Evolutionary conservation across 1,139 yeast species (phyloP), one percentile per base, ranked within the genome.

Genomic region (Hemisphaericaspora xylofermentans): DNA sequence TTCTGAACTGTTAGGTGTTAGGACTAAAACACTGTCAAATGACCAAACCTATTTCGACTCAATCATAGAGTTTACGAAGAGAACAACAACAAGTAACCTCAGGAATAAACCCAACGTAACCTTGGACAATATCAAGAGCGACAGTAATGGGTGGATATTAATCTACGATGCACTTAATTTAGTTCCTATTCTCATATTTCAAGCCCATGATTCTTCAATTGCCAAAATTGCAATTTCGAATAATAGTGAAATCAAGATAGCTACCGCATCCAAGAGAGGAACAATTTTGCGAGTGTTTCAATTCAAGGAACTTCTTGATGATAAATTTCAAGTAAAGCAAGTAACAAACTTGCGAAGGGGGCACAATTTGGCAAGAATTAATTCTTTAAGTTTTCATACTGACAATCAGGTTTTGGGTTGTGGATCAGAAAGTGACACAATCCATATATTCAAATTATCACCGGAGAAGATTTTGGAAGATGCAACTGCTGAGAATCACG

Each of bases 221-320:
- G 78, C 76, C 19, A 65, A 69, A 21, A 56, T 80, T 12, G 53
- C 75, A 4, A 54, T 80, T 3, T 78, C 83, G 6, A 64, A 70
- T 24, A 9, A 31, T 10, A 78, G 76, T 50, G 82, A 82, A 6
- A 60, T 61, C 13, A 57, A 74, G 27, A 64, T 84, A 18, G 88
- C 89, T 0, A 80, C 91, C 0, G 85, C 89, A 0, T 82, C 88
- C 0, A 66, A 71, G 1, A 83, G 82, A 49, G 94, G 94, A 0
- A 85, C 94, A 0, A 82, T 85, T 4, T 68, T 85, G 1, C 62
- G 93, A 35, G 80, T 84, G 0, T 64, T 65, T 45, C 57, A 55
- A 36, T 51, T 55, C 35, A 33, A 40, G 29, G 29, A 26, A 26
- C 6, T 6, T 18, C 40, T 38, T 14, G 46, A 44, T 4, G 44